phyloP scores from a whole-genome alignment of 331 rosid genomes.

The Phaseolus coccineus region DNA sequence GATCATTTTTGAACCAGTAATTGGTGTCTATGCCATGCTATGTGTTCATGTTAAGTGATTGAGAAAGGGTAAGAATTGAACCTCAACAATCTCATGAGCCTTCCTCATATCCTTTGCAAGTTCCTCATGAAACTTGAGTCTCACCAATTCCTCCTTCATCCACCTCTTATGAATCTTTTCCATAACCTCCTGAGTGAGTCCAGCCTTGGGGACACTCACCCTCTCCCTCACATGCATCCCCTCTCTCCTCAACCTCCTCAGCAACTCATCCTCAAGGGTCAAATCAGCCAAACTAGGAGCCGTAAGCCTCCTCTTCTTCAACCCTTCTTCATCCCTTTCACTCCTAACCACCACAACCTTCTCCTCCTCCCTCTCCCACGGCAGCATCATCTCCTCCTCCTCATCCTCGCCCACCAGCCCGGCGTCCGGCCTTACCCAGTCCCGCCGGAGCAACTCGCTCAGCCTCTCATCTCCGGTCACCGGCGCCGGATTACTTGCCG shows the following conservation, averaged over 20 bases:
- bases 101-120: constrained; percentile 91
- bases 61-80: constrained; percentile 4
- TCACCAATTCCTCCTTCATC: constrained; percentile 90
- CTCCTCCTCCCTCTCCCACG: constrained; percentile 51
- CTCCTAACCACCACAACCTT: neutral
- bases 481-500: constrained; percentile 42
- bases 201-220: constrained; percentile 88
- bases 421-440: constrained; percentile 82
- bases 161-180: constrained; percentile 88
- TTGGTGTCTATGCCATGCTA: neutral
- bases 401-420: constrained; percentile 37
- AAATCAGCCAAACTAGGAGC: constrained; percentile 91
- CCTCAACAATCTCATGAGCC: constrained; percentile 96
- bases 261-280: constrained; percentile 87
- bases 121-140: constrained; percentile 97
- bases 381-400: constrained; percentile 46
- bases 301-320: constrained; percentile 51
- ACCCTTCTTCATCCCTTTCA: constrained; percentile 44
- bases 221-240: constrained; percentile 84
- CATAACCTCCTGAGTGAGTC: constrained; percentile 80
- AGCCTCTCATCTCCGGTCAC: constrained; percentile 81
- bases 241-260: constrained; percentile 86
- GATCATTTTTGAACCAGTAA: neutral
- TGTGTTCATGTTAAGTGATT: neutral
- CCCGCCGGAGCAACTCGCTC: constrained; percentile 73